A percentile compares a stretch with the other conserved stretches of the same genome.
Evolutionary conservation across 768 basidiomycete species (phyloP).

Genomic region (Pisolithus albus): DNA sequence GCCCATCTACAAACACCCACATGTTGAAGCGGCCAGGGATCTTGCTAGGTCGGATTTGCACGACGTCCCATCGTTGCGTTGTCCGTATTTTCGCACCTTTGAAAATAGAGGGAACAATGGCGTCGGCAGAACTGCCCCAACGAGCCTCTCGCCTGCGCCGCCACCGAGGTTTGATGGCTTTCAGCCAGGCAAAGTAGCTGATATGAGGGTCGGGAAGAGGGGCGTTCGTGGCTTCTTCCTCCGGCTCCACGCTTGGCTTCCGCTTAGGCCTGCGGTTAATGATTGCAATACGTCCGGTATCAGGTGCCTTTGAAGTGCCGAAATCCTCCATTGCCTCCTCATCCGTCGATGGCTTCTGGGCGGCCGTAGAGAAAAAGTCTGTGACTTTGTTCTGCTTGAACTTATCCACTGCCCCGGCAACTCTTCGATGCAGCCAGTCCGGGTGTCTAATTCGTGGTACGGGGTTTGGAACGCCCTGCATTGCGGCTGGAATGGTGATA

Average conservation of each 20-base stretch:
- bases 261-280: conserved; percentile 45
- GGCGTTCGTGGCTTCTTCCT: conserved; percentile 16
- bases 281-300: conserved; percentile 43
- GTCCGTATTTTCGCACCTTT: conserved; percentile 50
- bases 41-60: conserved; percentile 79
- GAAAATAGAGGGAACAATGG: conserved; percentile 69
- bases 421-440: conserved; percentile 92
- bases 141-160: conserved; percentile 47
- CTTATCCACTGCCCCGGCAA: conserved; percentile 86
- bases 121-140: conserved; percentile 34
- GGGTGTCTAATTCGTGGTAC: conserved; percentile 95
- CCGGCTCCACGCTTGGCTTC: conserved; percentile 37
- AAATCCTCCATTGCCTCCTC: conserved; percentile 61
- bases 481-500: conserved; percentile 97
- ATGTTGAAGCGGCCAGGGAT: conserved; percentile 77
- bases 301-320: conserved; percentile 18
- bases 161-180: conserved; percentile 75
- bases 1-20: conserved; percentile 80
- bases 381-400: conserved; percentile 98
- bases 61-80: conserved; percentile 80
- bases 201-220: conserved; percentile 57
- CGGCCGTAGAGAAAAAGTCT: conserved; percentile 65
- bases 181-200: conserved; percentile 74
- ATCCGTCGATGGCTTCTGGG: conserved; percentile 7
- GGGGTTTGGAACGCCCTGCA: conserved; percentile 95